Percentiles rank a stretch among this genome's conserved stretches.
Evolutionary conservation across 192 early-diverging fungal species (phyloP).

Genomic region (Umbelopsis sp.): DNA sequence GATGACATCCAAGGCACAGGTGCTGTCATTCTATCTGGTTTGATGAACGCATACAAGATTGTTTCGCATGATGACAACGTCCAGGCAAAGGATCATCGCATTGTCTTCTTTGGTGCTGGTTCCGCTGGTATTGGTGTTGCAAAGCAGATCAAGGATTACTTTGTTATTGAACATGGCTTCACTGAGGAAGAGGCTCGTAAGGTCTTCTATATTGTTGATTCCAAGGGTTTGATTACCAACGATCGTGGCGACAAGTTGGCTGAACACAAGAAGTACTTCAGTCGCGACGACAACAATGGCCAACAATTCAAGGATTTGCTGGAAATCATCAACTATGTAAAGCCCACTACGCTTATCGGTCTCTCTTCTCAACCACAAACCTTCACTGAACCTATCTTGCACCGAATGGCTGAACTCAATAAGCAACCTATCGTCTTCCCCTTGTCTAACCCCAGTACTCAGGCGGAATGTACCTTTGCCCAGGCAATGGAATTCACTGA

Average conservation of each 20-base stretch:
- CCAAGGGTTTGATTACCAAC: constrained; percentile 86
- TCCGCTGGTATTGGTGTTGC: constrained; percentile 96
- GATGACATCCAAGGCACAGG: constrained; percentile 96
- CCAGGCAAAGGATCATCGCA: constrained; percentile 72
- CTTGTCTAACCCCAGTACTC: constrained; percentile 83
- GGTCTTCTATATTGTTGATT: constrained; percentile 86
- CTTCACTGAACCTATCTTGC: constrained; percentile 73
- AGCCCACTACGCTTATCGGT: constrained; percentile 91
- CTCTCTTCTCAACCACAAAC: constrained; percentile 80
- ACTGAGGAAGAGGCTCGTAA: constrained; percentile 70
- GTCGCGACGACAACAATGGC: constrained; percentile 84
- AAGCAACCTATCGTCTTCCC: constrained; percentile 91
- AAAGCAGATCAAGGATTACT: constrained; percentile 83
- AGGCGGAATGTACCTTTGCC: constrained; percentile 96
- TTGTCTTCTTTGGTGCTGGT: constrained; percentile 94
- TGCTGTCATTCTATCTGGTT: constrained; percentile 89
- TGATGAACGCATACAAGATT: constrained; percentile 82
- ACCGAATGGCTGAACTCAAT: constrained; percentile 78
- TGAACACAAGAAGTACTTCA: constrained; percentile 85
- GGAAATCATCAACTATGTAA: constrained; percentile 83
- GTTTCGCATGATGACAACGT: constrained; percentile 59
- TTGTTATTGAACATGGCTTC: constrained; percentile 73
- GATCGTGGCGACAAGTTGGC: constrained; percentile 87
- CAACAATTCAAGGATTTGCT: constrained; percentile 70
- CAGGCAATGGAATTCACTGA: constrained; percentile 88